Base-by-base conservation (phyloP, 2,329 filamentous ascomycete genomes). In the Aspergillus bombycis region DNA sequence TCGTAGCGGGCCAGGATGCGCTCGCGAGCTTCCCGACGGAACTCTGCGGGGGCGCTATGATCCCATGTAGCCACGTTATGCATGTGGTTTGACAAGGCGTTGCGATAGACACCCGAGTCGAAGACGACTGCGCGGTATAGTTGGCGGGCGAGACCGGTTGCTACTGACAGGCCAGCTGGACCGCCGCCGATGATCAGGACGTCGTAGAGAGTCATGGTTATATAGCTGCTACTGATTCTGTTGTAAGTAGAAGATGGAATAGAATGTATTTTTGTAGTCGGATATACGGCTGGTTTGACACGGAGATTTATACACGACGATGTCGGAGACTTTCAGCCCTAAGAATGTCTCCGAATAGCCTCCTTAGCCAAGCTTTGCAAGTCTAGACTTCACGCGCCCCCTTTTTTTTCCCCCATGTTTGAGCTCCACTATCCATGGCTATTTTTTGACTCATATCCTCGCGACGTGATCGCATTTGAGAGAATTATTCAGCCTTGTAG, bases 21-120 rank as follows among this genome's bases (percentile, higher is more conserved):
- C 3, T 45, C 9, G 16, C 41, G 38, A 12, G 43, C 57, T 50
- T 32, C 43, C 19, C n/a, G 12, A 28, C 28, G 57, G 61, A 75
- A 78, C 4, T 75, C 72, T 0, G 60, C 57, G 10, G 79, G 78
- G 30, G 71, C 54, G n/a, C 60, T 56, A 57, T 80, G 75, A 59
- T 82, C 80, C 73, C 75, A 80, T 1, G 68, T 75, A 1, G 70
- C 62, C 4, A 83, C 71, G 19, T 74, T 79, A 72, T 85, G 83
- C 81, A 85, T 83, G 68, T 83, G 79, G 2, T 67, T 62, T 1
- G 79, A 74, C 28, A 67, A 66, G 23, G 71, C 72, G 67, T 85
- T 84, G 57, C 83, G 79, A 67, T 81, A 85, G 10, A 68, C 61
- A 4, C 68, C 70, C 0, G 77, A 79, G 66, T 83, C 80, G 66